Base-by-base conservation (phyloP, 108 stramenopile genomes). In the Skeletonema tropicum region DNA sequence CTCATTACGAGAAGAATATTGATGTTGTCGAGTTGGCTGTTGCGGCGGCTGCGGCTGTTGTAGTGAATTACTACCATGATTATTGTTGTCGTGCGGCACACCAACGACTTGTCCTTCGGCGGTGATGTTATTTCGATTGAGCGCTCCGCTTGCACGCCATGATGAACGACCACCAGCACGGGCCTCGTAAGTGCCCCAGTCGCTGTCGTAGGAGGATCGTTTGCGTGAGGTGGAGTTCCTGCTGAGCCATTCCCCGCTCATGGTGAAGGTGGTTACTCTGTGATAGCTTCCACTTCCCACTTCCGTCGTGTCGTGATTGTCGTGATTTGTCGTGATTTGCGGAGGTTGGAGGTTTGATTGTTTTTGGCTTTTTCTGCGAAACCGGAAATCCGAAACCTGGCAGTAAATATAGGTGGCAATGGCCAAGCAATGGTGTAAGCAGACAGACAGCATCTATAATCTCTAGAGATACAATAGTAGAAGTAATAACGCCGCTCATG, bases 141-240 rank as follows among this genome's bases (percentile, higher is more conserved):
- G 42, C 35, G 39, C 45, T 23, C 63, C 48, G 8, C 38, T 32
- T 11, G 35, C 55, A 57, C 19, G 26, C 35, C 35, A 48, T 21
- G 65, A 59, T 12, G 57, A 23, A 55, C 48, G 66, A 39, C 65
- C 48, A 3, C 45, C 74, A 55, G 23, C 63, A 15, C 74, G 74
- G 11, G 74, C 74, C 41, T 75, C 74, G 66, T 75, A 75, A 13
- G 74, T 48, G 17, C 39, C 55, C 74, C 74, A 75, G 35, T 67
- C 64, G 55, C 62, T 32, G 57, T 75, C 66, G 57, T 75, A 75
- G 15, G 74, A 58, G 17, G 57, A 33, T 6, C 74, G 39, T 31
- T 75, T 57, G 38, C 74, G 74, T 57, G 66, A 59, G 15, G 57
- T 33, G 23, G 68, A 57, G 36, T 70, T 70, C 23, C 70, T 57